phyloP scores from a whole-genome alignment of 805 yeast species.

The Henningerozyma blattae region DNA sequence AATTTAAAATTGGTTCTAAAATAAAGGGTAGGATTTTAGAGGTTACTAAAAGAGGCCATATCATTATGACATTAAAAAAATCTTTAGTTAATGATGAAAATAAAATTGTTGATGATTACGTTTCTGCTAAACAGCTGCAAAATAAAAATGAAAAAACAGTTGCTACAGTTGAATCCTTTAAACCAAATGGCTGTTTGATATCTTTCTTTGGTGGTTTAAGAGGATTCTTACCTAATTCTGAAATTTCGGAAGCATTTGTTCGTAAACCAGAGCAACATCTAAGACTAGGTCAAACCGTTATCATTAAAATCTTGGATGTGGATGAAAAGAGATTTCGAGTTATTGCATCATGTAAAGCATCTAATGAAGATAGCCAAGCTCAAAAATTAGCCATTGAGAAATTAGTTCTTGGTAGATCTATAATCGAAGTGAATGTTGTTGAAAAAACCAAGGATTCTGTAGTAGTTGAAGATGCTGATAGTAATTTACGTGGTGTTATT shows the following conservation, averaged over 20 bases:
- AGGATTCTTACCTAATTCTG: conserved; percentile 78
- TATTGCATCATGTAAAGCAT: conserved; percentile 62
- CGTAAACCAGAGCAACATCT: conserved; percentile 66
- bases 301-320: conserved; percentile 50
- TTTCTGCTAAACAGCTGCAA: conserved; percentile 37
- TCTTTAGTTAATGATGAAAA: conserved; percentile 48
- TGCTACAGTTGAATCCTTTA: conserved; percentile 64
- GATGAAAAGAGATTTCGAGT: conserved; percentile 43
- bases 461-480: conserved; percentile 44
- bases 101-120: conserved; percentile 30
- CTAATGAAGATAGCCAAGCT: conserved; percentile 35
- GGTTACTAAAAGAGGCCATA: conserved; percentile 33
- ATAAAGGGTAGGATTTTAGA: conserved; percentile 64
- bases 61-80: conserved; percentile 68
- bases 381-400: conserved; percentile 37
- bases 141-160: conserved; percentile 36
- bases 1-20: conserved; percentile 74
- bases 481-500: conserved; percentile 54
- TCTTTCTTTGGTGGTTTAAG: conserved; percentile 68
- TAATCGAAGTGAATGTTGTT: conserved; percentile 47
- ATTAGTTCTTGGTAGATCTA: conserved; percentile 47
- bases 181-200: conserved; percentile 69
- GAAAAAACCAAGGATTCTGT: conserved; percentile 70
- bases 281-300: conserved; percentile 73
- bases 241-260: conserved; percentile 83